A percentile compares a stretch with the other conserved stretches of the same genome.
Conservation (phyloP, 2,329 filamentous ascomycete genomes). For the Paecilomyces sp. region DNA sequence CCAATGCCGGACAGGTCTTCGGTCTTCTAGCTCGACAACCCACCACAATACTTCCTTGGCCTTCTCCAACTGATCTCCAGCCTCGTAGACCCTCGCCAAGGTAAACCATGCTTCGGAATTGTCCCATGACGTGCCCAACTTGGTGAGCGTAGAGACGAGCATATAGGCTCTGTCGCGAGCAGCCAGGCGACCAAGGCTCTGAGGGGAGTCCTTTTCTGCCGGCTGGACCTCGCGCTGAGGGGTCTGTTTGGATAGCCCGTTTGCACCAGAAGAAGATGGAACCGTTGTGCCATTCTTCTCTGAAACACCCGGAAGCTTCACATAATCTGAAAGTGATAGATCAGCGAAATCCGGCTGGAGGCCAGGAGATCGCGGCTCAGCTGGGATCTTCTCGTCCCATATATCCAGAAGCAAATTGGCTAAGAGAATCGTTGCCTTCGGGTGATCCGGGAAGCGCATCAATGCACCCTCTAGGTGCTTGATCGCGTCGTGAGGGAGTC, state of each 20-base stretch:
- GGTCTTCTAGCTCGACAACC: constrained; percentile 92
- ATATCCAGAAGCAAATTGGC: constrained; percentile 82
- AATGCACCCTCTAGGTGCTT: constrained; percentile 76
- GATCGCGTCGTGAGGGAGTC: constrained; percentile 61
- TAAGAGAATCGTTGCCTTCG: constrained; percentile 70
- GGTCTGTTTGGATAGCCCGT: not conserved
- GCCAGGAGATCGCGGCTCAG: constrained; percentile 23
- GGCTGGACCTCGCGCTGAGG: not conserved
- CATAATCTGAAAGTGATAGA: constrained; percentile 14
- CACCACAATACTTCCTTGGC: constrained; percentile 94
- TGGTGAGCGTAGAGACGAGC: constrained; percentile 74
- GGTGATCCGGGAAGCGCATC: constrained; percentile 71
- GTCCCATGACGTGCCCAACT: constrained; percentile 83
- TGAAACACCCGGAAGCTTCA: constrained; percentile 10
- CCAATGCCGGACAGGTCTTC: constrained; percentile 73
- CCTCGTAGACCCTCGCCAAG: constrained; percentile 79
- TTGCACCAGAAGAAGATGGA: not conserved
- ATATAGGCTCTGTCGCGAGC: constrained; percentile 84
- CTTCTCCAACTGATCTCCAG: constrained; percentile 76
- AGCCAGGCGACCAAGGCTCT: constrained; percentile 73
- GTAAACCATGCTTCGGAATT: constrained; percentile 88
- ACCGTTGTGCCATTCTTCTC: not conserved
- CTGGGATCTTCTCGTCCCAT: constrained; percentile 51
- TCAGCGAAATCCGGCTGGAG: constrained; percentile 19
- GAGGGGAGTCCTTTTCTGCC: constrained; percentile 47